Evolutionary conservation across 305 asterid genomes (phyloP).

Genomic region (Rubia balearica): DNA sequence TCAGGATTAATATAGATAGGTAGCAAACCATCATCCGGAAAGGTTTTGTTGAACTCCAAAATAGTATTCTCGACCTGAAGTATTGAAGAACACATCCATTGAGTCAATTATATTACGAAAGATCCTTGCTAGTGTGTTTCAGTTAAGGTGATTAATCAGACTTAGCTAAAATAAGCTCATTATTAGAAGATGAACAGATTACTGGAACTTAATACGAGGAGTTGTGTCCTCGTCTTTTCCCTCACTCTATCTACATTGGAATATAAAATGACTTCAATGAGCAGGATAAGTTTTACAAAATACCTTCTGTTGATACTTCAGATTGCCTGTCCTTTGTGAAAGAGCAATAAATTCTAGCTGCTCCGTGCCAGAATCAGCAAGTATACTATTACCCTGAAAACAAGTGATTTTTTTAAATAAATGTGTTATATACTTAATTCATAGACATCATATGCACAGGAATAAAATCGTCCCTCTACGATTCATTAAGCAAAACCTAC

Average conservation of each 20-base stretch:
- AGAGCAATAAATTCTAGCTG: constrained; percentile 98
- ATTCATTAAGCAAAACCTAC: not conserved
- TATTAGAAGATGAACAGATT: not conserved
- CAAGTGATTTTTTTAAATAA: constrained; percentile 3
- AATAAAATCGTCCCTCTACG: not conserved
- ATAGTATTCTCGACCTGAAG: constrained; percentile 90
- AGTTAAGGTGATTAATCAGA: not conserved
- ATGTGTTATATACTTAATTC: not conserved
- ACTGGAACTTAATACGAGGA: not conserved
- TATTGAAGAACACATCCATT: constrained; percentile 21
- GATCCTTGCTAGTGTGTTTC: not conserved
- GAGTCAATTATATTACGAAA: not conserved
- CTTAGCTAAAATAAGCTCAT: not conserved
- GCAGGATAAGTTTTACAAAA: not conserved
- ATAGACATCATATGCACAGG: not conserved
- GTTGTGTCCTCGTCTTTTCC: not conserved
- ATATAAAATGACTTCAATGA: not conserved
- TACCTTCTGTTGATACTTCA: constrained; percentile 84
- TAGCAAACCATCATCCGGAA: constrained; percentile 89
- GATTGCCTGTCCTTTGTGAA: constrained; percentile 90
- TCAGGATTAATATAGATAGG: constrained; percentile 81
- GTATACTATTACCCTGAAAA: constrained; percentile 78
- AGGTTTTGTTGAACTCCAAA: constrained; percentile 70
- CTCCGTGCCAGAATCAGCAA: constrained; percentile 97
- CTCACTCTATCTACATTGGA: not conserved